Percentiles rank a stretch among this genome's conserved stretches.
phyloP scores from a whole-genome alignment of 352 stramenopile genomes.

The Blastocystis sp. region DNA sequence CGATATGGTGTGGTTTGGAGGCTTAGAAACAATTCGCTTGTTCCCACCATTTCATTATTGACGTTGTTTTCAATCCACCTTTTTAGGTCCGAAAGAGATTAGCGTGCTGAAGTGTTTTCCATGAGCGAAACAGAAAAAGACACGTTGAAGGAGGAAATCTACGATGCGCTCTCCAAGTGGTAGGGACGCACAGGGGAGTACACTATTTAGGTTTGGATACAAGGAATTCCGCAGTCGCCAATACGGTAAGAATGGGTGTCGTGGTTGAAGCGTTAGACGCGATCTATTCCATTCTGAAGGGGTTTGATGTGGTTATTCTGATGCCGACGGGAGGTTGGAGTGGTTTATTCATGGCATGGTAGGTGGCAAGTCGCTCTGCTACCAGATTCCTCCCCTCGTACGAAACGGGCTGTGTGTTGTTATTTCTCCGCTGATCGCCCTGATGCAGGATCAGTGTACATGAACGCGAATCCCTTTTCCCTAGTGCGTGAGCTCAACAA shows the following conservation, averaged over 20 bases:
- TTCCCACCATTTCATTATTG: too few species aligned
- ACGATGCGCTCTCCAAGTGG: neutral
- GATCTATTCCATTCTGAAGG: neutral
- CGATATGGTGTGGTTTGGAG: too few species aligned
- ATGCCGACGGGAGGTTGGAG: constrained; percentile 41
- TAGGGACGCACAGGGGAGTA: neutral
- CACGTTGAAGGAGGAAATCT: neutral
- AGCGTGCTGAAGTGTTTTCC: neutral
- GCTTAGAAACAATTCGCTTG: too few species aligned
- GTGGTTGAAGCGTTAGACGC: neutral
- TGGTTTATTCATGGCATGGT: neutral
- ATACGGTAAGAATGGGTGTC: neutral
- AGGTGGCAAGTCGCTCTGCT: constrained; percentile 50
- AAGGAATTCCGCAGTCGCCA: constrained; percentile 16
- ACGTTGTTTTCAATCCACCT: too few species aligned
- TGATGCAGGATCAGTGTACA: constrained; percentile 50
- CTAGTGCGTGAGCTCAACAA: constrained; percentile 28
- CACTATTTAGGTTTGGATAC: constrained; percentile 22
- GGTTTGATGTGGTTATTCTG: constrained; percentile 4
- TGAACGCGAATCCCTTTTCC: neutral
- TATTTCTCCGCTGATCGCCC: constrained; percentile 34
- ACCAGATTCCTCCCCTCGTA: constrained; percentile 46
- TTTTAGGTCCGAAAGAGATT: neutral
- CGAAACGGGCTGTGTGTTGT: constrained; percentile 35
- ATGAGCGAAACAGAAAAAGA: neutral